phyloP scores from a whole-genome alignment of 257 asterid species.

The Nicotiana tabacum region DNA sequence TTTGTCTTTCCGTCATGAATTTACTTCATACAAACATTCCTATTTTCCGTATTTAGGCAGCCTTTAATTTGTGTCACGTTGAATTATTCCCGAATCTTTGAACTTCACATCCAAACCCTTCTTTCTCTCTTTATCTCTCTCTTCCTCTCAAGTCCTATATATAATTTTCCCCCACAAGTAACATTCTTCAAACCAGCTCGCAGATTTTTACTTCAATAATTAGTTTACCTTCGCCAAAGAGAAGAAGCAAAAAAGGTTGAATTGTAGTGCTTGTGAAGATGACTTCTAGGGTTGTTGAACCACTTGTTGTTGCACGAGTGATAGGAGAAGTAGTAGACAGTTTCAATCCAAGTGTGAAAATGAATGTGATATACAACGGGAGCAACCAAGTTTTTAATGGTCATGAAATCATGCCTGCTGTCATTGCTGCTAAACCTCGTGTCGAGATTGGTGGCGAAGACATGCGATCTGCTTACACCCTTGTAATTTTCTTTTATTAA shows the following conservation, averaged over 20 bases:
- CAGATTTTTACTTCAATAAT: not conserved
- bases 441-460: constrained; percentile 82
- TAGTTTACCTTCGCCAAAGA: too few relatives aligned
- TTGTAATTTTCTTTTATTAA: constrained; percentile 31
- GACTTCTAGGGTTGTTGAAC: constrained; percentile 36
- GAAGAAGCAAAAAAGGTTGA: too few relatives aligned
- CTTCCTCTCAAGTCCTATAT: not conserved
- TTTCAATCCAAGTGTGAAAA: constrained; percentile 59
- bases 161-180: not conserved
- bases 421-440: constrained; percentile 50
- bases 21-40: not conserved
- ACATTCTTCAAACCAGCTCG: not conserved
- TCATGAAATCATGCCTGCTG: constrained; percentile 72
- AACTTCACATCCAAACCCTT: not conserved
- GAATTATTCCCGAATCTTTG: not conserved
- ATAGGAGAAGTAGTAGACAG: constrained; percentile 74
- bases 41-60: not conserved
- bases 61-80: not conserved
- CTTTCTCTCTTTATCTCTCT: not conserved
- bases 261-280: not conserved
- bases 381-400: constrained; percentile 65
- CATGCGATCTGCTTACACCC: constrained; percentile 77
- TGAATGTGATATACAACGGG: constrained; percentile 44
- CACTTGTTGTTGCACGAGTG: constrained; percentile 67
- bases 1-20: not conserved